Conservation (phyloP, 441 rosid genomes). For the Bocquillonia castaneifolia region DNA sequence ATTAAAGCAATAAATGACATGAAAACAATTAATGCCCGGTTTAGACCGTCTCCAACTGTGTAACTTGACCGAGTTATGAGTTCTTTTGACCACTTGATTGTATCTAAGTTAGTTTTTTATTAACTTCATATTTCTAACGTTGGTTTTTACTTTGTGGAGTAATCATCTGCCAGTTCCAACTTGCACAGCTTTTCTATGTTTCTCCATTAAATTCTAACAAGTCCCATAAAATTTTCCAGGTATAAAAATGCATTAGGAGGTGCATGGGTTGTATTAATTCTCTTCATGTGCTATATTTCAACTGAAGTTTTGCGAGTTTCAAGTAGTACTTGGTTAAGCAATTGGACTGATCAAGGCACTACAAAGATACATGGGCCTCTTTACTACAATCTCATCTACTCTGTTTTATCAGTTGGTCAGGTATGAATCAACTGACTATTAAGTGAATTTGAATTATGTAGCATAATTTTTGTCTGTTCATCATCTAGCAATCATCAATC, state of each 20-base stretch:
- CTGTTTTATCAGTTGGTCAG: constrained; percentile 82
- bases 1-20: background rate
- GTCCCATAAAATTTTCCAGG: constrained; percentile 38
- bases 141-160: background rate
- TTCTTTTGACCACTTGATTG: too few relatives aligned
- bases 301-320: constrained; percentile 86
- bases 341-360: constrained; percentile 85
- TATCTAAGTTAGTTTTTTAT: too few relatives aligned
- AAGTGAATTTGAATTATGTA: background rate
- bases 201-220: background rate
- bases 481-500: background rate
- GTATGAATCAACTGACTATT: constrained; percentile 34
- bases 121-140: background rate
- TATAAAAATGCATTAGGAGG: constrained; percentile 97
- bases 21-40: background rate
- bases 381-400: constrained; percentile 69
- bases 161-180: background rate
- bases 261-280: constrained; percentile 82
- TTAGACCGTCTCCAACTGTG: background rate
- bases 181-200: background rate
- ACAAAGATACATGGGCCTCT: constrained; percentile 53
- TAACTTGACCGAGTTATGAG: too few relatives aligned
- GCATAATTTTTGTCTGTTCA: background rate
- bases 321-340: constrained; percentile 96
- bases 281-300: constrained; percentile 62